A percentile compares a stretch with the other conserved stretches of the same genome.
Conservation (phyloP, 176 grass and related monocot species). For the Puccinellia tenuiflora region DNA sequence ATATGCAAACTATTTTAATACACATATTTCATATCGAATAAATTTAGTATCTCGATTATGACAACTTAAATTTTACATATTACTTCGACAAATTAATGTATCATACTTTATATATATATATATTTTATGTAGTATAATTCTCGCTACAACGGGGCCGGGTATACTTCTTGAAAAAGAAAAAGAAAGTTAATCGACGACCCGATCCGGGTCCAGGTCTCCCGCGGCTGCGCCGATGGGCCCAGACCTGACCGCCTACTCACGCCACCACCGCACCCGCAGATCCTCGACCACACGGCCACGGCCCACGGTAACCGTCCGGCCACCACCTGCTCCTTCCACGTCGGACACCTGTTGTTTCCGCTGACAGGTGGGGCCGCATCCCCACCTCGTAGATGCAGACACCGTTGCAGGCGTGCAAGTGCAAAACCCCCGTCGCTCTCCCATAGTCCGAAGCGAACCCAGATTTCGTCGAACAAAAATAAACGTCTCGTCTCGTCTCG, state of each 20-base stretch:
- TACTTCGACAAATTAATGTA: too few species aligned
- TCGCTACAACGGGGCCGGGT: too few species aligned
- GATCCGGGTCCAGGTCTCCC: background rate
- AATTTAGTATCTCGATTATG: too few species aligned
- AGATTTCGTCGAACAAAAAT: slow-evolving; percentile 9
- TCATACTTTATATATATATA: too few species aligned
- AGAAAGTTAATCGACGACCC: background rate
- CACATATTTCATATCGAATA: too few species aligned
- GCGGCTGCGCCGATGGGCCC: background rate
- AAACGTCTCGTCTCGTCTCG: background rate
- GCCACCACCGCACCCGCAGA: background rate
- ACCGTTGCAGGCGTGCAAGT: slow-evolving; percentile 3
- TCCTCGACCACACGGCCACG: background rate
- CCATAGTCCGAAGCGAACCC: background rate
- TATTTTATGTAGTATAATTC: too few species aligned
- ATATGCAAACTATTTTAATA: too few species aligned
- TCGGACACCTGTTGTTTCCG: background rate
- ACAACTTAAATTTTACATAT: too few species aligned
- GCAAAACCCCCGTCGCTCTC: background rate
- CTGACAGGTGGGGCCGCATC: background rate
- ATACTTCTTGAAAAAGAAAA: too few species aligned
- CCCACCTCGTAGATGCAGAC: background rate
- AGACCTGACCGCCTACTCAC: background rate
- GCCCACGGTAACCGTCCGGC: background rate
- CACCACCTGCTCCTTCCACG: background rate